Percentiles rank a stretch among this genome's conserved stretches.
phyloP scores from a whole-genome alignment of 1,284 basidiomycete genomes.

The Cystobasidiaceae sp. region DNA sequence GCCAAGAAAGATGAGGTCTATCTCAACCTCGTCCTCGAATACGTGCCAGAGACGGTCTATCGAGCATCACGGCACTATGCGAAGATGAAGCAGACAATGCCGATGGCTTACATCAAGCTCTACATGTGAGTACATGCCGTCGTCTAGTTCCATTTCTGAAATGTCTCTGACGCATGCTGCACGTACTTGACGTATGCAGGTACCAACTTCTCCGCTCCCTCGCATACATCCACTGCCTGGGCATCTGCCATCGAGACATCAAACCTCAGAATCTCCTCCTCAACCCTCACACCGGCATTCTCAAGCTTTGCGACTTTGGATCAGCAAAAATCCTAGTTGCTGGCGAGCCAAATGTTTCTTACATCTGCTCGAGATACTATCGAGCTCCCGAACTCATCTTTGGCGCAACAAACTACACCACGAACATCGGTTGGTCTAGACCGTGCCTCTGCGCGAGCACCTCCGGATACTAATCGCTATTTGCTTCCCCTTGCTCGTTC shows the following conservation, averaged over 20 bases:
- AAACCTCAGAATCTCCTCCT: conserved; percentile 98
- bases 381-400: conserved; percentile 99
- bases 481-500: neutral
- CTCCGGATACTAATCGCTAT: neutral
- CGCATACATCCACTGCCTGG: conserved; percentile 96
- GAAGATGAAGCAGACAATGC: conserved; percentile 99
- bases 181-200: conserved; percentile 59
- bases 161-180: conserved; percentile 81
- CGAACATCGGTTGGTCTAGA: conserved; percentile 78
- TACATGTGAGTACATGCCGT: conserved; percentile 35
- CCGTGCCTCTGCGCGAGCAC: neutral
- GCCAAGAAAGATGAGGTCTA: conserved; percentile 97
- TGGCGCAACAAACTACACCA: conserved; percentile 99
- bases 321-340: conserved; percentile 97
- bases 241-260: conserved; percentile 81
- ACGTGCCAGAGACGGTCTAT: conserved; percentile 98
- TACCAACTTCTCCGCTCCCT: conserved; percentile 95
- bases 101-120: conserved; percentile 97
- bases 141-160: conserved; percentile 30
- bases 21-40: conserved; percentile 98
- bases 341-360: conserved; percentile 97
- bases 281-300: conserved; percentile 89
- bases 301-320: conserved; percentile 99
- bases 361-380: conserved; percentile 99
- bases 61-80: conserved; percentile 97